phyloP scores from a whole-genome alignment of 306 rosid species.

The Hippophae tibetana region DNA sequence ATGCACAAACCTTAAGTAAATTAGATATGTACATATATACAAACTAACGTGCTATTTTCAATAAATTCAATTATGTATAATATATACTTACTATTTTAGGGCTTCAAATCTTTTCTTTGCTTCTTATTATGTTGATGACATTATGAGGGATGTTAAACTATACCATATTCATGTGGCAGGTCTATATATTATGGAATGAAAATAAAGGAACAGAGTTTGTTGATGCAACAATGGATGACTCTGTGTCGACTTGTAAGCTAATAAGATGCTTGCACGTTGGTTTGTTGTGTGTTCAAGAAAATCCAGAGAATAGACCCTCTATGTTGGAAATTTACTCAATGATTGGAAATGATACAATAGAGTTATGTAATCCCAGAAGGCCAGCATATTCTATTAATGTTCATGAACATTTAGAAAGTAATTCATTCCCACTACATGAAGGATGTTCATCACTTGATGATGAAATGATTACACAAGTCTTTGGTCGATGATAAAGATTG shows the following conservation, averaged over 20 bases:
- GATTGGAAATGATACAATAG: slow-evolving; percentile 35
- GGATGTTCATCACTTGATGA: slow-evolving; percentile 13
- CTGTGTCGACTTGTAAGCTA: slow-evolving; percentile 30
- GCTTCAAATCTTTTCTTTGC: not conserved
- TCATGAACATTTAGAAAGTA: slow-evolving; percentile 6
- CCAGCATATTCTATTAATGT: slow-evolving; percentile 33
- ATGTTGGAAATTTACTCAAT: slow-evolving; percentile 52
- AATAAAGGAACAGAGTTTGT: slow-evolving; percentile 38
- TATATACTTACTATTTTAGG: too few species aligned
- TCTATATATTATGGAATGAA: slow-evolving; percentile 43
- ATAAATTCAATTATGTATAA: too few species aligned
- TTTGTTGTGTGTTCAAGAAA: slow-evolving; percentile 52
- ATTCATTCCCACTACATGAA: not conserved
- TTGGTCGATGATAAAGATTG: too few species aligned
- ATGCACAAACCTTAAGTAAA: too few species aligned
- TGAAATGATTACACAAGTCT: too few species aligned
- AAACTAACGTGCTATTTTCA: too few species aligned
- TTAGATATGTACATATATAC: too few species aligned
- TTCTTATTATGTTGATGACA: not conserved
- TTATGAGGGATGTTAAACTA: not conserved
- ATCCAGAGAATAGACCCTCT: slow-evolving; percentile 47
- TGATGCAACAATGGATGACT: slow-evolving; percentile 43
- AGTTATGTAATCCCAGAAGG: slow-evolving; percentile 27
- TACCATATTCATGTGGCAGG: slow-evolving; percentile 18
- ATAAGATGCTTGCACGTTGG: slow-evolving; percentile 59